A percentile compares a stretch with the other conserved stretches of the same genome.
phyloP scores from a whole-genome alignment of 106 monocot genomes.

The Gastrodia elata region DNA sequence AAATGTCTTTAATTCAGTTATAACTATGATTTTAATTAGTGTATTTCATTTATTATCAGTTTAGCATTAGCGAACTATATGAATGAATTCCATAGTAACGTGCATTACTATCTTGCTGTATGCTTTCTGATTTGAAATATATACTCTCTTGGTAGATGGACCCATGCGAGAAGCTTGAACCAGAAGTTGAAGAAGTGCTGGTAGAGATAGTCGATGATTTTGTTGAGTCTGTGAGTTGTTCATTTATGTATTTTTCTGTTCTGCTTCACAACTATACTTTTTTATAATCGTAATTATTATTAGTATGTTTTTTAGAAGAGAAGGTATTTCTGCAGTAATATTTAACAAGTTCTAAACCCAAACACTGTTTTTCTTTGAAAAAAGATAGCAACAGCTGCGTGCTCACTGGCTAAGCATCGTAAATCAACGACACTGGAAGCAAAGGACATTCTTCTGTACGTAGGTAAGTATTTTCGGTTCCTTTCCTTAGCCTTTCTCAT shows the following conservation, averaged over 20 bases:
- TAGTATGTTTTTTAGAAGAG: neutral
- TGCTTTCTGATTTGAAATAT: neutral
- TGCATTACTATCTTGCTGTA: neutral
- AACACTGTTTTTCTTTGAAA: neutral
- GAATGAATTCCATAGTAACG: neutral
- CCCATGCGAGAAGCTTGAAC: conserved; percentile 67
- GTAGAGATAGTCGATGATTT: conserved; percentile 93
- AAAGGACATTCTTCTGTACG: conserved; percentile 91
- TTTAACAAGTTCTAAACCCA: neutral
- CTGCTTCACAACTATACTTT: neutral
- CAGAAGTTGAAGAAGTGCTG: conserved; percentile 90
- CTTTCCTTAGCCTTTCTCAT: neutral
- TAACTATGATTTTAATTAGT: neutral
- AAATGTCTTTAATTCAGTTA: neutral
- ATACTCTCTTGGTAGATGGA: conserved; percentile 48
- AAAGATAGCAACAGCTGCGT: conserved; percentile 76
- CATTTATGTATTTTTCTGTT: neutral
- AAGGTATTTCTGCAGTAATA: neutral
- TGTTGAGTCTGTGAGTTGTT: conserved; percentile 71
- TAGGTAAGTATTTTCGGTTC: conserved; percentile 37
- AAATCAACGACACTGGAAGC: conserved; percentile 75
- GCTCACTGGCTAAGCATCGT: conserved; percentile 94
- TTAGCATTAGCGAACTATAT: too few species aligned
- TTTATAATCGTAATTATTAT: too few species aligned
- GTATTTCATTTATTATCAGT: neutral